A percentile compares a stretch with the other conserved stretches of the same genome.
Conservation (phyloP, 768 basidiomycete genomes). For the Lactarius akahatsu region DNA sequence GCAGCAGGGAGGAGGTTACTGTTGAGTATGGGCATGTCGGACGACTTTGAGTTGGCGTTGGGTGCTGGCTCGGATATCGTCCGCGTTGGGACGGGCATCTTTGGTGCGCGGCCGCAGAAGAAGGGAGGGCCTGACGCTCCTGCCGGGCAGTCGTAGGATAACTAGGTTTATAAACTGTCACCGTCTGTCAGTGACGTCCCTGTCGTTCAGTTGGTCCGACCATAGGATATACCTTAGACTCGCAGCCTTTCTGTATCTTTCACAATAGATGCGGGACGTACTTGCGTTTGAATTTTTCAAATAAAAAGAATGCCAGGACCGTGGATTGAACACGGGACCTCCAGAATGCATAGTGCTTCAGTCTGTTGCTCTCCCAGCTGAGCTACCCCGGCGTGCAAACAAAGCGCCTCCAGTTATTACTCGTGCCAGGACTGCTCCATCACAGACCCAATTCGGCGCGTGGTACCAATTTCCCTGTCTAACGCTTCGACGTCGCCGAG, state of each 20-base stretch:
- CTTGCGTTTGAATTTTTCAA: too few species aligned
- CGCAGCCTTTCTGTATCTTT: background rate
- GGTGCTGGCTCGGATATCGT: constrained; percentile 84
- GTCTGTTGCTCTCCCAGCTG: constrained; percentile 38
- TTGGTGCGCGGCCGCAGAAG: constrained; percentile 26
- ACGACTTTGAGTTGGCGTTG: constrained; percentile 87
- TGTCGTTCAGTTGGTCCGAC: background rate
- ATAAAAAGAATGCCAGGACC: constrained; percentile 57
- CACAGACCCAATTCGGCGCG: background rate
- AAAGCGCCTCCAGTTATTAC: background rate
- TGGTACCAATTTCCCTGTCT: background rate
- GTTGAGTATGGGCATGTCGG: constrained; percentile 96
- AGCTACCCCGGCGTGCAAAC: constrained; percentile 32
- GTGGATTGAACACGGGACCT: constrained; percentile 81
- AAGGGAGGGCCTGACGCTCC: constrained; percentile 2
- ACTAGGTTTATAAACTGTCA: background rate
- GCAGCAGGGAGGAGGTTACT: constrained; percentile 55
- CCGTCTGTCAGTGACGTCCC: background rate
- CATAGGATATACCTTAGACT: background rate
- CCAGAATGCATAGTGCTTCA: constrained; percentile 45
- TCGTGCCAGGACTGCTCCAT: background rate
- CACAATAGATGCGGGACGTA: background rate
- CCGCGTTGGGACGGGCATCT: constrained; percentile 79
- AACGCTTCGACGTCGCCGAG: background rate
- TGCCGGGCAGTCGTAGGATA: background rate